Base-by-base conservation (phyloP, 2,329 filamentous ascomycete genomes). In the Ophiobolus disseminans region DNA sequence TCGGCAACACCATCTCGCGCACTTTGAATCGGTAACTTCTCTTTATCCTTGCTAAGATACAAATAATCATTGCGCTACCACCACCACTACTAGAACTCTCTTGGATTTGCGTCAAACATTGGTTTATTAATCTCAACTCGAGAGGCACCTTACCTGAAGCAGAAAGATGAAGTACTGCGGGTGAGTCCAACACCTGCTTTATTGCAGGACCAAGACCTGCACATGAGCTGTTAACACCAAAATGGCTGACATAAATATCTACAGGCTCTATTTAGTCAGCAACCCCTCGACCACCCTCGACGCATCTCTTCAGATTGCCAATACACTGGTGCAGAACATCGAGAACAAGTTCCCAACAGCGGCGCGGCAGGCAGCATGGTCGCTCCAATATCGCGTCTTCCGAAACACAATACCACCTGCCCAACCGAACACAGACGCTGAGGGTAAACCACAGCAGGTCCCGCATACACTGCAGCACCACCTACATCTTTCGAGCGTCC, bases 211-310 rank as follows among this genome's bases (percentile, higher is more conserved):
- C 32, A 35, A 5, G 11, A 26, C 23, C 6, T 26, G 23, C 23
- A 26, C 25, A n/a, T 28, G 25, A 9, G 2, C 5, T n/a, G 25
- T 28, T n/a, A n/a, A 28, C 9, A 5, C 10, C 10, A 3, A 28
- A 9, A 28, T 3, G 25, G 10, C 25, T 30, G 25, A 31, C 14
- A 22, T 14, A n/a, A n/a, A n/a, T 4, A 22, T 17, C 3, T 35
- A 10, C 28, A 72, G 70, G 37, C 51, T 73, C 22, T 73, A 67
- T 55, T 66, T 67, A 59, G 57, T 73, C 48, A 57, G 61, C 44
- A 67, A 65, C 43, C 62, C 55, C 9, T 53, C 56, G 8, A 57
- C 55, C 4, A 57, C 53, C 36, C 55, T 62, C 43, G 58, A 66
- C 21, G 57, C 59, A 14, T 58, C 68, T 17, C 51, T 63, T 45